phyloP scores from a whole-genome alignment of 2,329 filamentous ascomycete species.

The Hypoxylon sp. region DNA sequence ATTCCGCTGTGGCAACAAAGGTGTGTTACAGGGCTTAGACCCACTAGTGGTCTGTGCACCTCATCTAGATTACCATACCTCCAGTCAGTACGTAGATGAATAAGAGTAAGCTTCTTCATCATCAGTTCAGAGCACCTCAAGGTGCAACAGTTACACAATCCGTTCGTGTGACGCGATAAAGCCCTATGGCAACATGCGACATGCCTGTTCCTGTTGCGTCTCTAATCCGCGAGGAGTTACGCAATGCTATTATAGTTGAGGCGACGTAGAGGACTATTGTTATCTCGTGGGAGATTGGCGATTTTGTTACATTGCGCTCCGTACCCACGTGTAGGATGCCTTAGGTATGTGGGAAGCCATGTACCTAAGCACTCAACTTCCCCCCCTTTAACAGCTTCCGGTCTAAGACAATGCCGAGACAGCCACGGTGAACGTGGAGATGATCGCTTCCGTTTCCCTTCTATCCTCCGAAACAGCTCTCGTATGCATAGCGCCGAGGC shows the following conservation, averaged over 20 bases:
- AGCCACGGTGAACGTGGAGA: background rate
- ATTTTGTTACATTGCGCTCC: slow-evolving; percentile 1
- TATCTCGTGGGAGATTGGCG: slow-evolving; percentile 16
- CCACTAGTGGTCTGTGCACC: no score
- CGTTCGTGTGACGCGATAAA: slow-evolving; percentile 26
- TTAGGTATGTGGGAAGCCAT: background rate
- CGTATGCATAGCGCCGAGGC: slow-evolving; percentile 9
- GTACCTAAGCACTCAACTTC: background rate
- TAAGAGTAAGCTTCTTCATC: no score
- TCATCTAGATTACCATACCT: no score
- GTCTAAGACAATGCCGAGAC: slow-evolving; percentile 31
- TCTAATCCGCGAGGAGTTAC: slow-evolving; percentile 6
- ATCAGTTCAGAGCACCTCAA: no score
- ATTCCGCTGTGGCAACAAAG: no score
- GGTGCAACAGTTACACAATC: no score
- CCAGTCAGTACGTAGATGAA: no score
- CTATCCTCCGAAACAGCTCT: slow-evolving; percentile 21
- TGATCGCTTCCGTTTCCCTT: slow-evolving; percentile 15
- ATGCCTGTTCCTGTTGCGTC: slow-evolving; percentile 7
- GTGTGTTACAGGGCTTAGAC: no score
- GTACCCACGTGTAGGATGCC: no score
- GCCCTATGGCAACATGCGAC: slow-evolving; percentile 5
- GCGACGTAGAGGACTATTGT: background rate
- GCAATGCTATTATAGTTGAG: background rate
- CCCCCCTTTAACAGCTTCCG: slow-evolving; percentile 11